These are phyloP conservation scores for Trypanosoma grayi DNA, from an alignment of 208 protist genomes.

Conservation along the genomic window DNA sequence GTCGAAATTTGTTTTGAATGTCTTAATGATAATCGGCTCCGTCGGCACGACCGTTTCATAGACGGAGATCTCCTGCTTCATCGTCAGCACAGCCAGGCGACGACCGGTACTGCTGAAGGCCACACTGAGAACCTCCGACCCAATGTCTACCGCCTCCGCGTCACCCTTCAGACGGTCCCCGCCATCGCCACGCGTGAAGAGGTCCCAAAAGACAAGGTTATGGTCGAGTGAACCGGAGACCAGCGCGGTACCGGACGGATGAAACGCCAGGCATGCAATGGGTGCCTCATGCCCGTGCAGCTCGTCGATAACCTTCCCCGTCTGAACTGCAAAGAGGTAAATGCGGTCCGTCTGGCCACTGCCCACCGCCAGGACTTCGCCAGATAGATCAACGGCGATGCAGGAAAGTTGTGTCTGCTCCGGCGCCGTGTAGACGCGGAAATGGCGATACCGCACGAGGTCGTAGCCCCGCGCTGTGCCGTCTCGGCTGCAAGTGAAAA, in stretches of 20 bases:
- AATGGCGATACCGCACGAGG: conserved; percentile 88
- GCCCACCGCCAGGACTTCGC: conserved; percentile 86
- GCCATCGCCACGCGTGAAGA: conserved; percentile 84
- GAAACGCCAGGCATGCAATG: conserved; percentile 86
- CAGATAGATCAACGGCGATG: conserved; percentile 91
- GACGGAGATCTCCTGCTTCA: conserved; percentile 81
- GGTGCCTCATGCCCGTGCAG: conserved; percentile 89
- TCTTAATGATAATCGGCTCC: conserved; percentile 85
- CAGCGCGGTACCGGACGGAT: conserved; percentile 83
- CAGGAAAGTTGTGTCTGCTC: conserved; percentile 86
- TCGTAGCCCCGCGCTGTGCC: conserved; percentile 92
- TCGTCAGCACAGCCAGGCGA: conserved; percentile 81
- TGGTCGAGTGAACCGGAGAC: conserved; percentile 86
- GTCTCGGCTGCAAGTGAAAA: conserved; percentile 91
- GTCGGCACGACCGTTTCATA: conserved; percentile 82
- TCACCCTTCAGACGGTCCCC: conserved; percentile 86
- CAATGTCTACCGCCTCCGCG: conserved; percentile 78
- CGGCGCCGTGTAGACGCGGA: conserved; percentile 83
- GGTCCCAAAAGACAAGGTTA: conserved; percentile 88
- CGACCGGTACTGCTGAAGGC: conserved; percentile 83
- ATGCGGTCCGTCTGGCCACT: conserved; percentile 80
- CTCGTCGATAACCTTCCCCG: conserved; percentile 86
- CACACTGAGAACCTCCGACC: conserved; percentile 79
- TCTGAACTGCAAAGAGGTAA: conserved; percentile 91
- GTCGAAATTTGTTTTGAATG: conserved; percentile 81